A percentile compares a stretch with the other conserved stretches of the same genome.
These are phyloP conservation scores for Coemansia sp. DNA, from an alignment of 192 early-diverging fungal species.

Conservation along the genomic window DNA sequence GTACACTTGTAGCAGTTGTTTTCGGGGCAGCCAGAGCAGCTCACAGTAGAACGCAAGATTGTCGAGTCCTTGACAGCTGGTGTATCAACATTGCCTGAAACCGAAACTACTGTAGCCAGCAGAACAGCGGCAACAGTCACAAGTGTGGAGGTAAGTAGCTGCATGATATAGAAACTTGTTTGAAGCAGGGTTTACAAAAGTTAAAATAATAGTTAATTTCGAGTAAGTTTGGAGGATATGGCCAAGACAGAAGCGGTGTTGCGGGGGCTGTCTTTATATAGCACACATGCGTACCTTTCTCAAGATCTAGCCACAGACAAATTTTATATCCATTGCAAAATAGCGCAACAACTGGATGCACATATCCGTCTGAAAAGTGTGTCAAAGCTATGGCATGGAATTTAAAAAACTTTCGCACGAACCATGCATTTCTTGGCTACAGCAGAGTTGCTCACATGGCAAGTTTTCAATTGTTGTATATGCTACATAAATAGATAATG, in stretches of 20 bases:
- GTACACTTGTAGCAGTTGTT: slow-evolving; percentile 52
- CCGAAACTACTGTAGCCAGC: not conserved
- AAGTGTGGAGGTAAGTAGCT: not conserved
- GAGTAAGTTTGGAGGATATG: not conserved
- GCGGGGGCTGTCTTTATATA: not conserved
- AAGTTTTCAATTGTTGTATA: slow-evolving; percentile 3
- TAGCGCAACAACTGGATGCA: not conserved
- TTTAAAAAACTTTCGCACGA: not conserved
- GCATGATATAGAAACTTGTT: not conserved
- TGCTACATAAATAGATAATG: too few species aligned
- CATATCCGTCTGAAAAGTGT: not conserved
- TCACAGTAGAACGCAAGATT: slow-evolving; percentile 41
- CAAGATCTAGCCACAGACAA: not conserved
- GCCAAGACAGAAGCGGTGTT: not conserved
- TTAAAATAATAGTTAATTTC: not conserved
- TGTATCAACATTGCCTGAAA: not conserved
- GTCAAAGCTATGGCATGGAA: not conserved
- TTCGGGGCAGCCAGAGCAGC: slow-evolving; percentile 44
- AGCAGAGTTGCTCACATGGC: slow-evolving; percentile 2
- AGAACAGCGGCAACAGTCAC: slow-evolving; percentile 3
- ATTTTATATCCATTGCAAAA: not conserved
- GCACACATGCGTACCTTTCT: not conserved
- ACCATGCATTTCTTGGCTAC: not conserved
- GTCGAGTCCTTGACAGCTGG: slow-evolving; percentile 52
- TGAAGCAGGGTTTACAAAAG: not conserved